A percentile compares a stretch with the other conserved stretches of the same genome.
phyloP scores from a whole-genome alignment of 306 rosid species.

The Notholithocarpus densiflorus region DNA sequence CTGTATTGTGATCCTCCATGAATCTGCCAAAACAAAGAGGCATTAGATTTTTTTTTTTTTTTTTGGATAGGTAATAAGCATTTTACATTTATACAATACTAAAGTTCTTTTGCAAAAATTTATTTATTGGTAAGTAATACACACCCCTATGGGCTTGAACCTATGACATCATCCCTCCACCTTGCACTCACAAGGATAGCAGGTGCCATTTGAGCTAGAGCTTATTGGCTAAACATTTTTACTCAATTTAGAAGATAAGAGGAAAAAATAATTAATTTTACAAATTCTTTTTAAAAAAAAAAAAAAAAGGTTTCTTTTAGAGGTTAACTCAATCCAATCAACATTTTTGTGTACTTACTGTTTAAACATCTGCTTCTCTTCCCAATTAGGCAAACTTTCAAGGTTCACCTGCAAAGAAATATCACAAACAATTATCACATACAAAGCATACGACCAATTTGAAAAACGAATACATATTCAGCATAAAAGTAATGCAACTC shows the following conservation, averaged over 20 bases:
- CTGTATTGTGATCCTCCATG: constrained; percentile 99
- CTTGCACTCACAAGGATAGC: too few relatives aligned
- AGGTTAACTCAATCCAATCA: constrained; percentile 4
- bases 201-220: too few relatives aligned
- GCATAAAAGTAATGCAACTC: constrained; percentile 1
- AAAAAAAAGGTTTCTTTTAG: not conserved
- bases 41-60: too few relatives aligned
- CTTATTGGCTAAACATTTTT: not conserved
- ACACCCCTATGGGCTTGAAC: too few relatives aligned
- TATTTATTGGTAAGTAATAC: too few relatives aligned
- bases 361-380: constrained; percentile 96
- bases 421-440: constrained; percentile 15
- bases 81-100: not conserved
- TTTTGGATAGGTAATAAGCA: not conserved
- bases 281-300: not conserved
- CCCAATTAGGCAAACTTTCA: constrained; percentile 91
- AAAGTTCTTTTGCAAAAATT: too few relatives aligned
- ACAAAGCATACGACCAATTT: not conserved
- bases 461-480: not conserved
- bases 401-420: constrained; percentile 64
- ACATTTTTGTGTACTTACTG: constrained; percentile 47
- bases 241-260: not conserved
- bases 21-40: constrained; percentile 50
- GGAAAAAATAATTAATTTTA: not conserved
- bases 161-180: too few relatives aligned